These are phyloP conservation scores for sweet orange (Citrus sinensis) DNA, from an alignment of 345 rosid genomes.

Conservation along the genomic window DVS_A1.0 CM039162.1:30904001-30904500, in stretches of 20 bases:
- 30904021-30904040: constrained; percentile 86
- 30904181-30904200: constrained; percentile 89
- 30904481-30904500: constrained; percentile 47
- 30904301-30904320: constrained; percentile 15
- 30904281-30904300: constrained; percentile 71
- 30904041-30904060: constrained; percentile 95
- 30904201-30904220: constrained; percentile 93
- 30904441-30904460: constrained; percentile 71
- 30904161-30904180: constrained; percentile 77
- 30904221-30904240: constrained; percentile 73
- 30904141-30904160: constrained; percentile 69
- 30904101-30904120: constrained; percentile 56
- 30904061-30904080: constrained; percentile 68
- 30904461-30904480: constrained; percentile 56
- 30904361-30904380: constrained; percentile 73
- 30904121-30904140: constrained; percentile 25
- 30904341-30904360: constrained; percentile 22
- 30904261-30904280: constrained; percentile 70
- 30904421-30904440: constrained; percentile 47
- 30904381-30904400: constrained; percentile 64
- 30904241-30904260: constrained; percentile 72
- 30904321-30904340: not conserved
- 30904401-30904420: constrained; percentile 62
- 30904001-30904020: constrained; percentile 73
- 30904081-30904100: constrained; percentile 97